phyloP scores from a whole-genome alignment of 768 basidiomycete species.

The Psilocybe cubensis region DNA sequence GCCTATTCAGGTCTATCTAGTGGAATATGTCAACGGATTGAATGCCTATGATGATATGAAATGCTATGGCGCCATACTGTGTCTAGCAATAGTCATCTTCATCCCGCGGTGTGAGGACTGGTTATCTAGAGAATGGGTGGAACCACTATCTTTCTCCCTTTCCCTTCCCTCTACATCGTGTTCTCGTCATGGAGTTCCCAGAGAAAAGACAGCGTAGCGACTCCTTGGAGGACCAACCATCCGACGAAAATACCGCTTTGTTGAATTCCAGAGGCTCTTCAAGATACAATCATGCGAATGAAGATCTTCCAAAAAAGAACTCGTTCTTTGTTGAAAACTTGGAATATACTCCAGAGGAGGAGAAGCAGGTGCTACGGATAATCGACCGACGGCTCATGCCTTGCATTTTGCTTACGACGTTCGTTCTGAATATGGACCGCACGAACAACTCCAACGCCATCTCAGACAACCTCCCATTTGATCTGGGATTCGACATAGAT shows the following conservation, averaged over 20 bases:
- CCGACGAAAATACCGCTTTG: slow-evolving; percentile 15
- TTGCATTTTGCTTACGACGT: slow-evolving; percentile 36
- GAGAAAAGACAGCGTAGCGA: slow-evolving; percentile 5
- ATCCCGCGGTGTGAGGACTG: background rate
- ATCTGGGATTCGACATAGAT: slow-evolving; percentile 43
- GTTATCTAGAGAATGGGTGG: slow-evolving; percentile 1
- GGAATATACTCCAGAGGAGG: slow-evolving; percentile 35
- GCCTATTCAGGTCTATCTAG: background rate
- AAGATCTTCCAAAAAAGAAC: slow-evolving; percentile 19
- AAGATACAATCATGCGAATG: background rate
- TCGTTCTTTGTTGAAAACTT: slow-evolving; percentile 29
- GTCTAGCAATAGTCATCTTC: slow-evolving; percentile 19
- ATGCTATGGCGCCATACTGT: slow-evolving; percentile 25
- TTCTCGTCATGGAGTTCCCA: slow-evolving; percentile 3
- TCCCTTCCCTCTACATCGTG: background rate
- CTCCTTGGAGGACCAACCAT: background rate
- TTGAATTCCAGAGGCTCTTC: slow-evolving; percentile 2
- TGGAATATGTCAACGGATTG: background rate
- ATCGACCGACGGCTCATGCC: slow-evolving; percentile 31
- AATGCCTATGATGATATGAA: background rate
- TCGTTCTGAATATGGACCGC: slow-evolving; percentile 44
- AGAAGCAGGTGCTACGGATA: slow-evolving; percentile 29
- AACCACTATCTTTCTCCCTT: background rate
- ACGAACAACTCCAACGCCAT: slow-evolving; percentile 46
- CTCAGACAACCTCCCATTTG: slow-evolving; percentile 40